Base-by-base conservation (phyloP, 2,329 filamentous ascomycete species). In the Diaporthe capsici region DNA sequence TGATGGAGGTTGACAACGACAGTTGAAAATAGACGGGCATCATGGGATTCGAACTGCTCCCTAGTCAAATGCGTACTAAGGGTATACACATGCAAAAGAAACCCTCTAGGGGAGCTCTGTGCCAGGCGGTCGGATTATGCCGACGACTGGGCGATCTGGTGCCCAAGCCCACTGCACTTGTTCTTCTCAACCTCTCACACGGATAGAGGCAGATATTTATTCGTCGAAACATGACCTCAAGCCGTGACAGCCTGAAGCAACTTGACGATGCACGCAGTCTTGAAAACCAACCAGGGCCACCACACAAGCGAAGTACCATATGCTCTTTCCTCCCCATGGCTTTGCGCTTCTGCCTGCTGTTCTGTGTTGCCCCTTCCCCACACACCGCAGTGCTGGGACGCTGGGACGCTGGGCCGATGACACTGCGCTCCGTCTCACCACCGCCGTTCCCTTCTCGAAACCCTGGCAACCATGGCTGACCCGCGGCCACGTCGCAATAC, bases 261-360 rank as follows among this genome's bases (percentile, higher is more conserved):
- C 55, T 28, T 22, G 53, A 34, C 28, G 42, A 58, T 31, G 55
- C 34, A 34, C 34, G 55, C 39, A 20, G 63, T 28, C 22, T 39
- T 12, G 65, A 63, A 17, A 31, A 15, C 22, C 39, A 44, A 20
- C 47, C 20, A n/a, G 44, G 37, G 17, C 65, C 57, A 20, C 55
- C 65, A 71, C 57, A 47, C 10, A 75, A 75, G 58, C 65, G 73
- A 71, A 75, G 73, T 75, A 63, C n/a, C 47, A 53, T 28, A 37
- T 31, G 51, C 53, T 47, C 55, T 58, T 58, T 58, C 68, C 55
- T 37, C 31, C 37, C 34, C 51, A 47, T 17, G 57, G 20, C 47
- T 22, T 17, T 17, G 13, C 4, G 22, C 47, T 17, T 22, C n/a
- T 25, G 28, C 31, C n/a, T 25, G 28, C 8, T n/a, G 61, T 65